Base-by-base conservation (phyloP, 2,329 filamentous ascomycete genomes). In the Thermoascus crustaceus region DNA sequence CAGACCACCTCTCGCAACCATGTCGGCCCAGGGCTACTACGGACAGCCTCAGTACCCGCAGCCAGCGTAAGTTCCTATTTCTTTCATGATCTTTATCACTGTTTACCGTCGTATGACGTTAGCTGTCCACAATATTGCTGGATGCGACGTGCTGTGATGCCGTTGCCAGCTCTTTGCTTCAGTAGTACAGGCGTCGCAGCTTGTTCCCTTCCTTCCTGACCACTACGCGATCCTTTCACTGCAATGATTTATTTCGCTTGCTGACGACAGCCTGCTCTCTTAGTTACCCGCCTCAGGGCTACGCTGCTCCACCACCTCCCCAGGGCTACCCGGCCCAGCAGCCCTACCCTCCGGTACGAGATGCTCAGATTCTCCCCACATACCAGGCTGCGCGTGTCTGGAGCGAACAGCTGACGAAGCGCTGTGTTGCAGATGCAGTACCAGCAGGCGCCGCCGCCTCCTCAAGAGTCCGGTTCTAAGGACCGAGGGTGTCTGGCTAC, bases 401-500 rank as follows among this genome's bases (percentile, higher is more conserved):
- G 5, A 3, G 11, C 7, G 8, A 18, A 14, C 23, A 24, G 16
- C 8, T 33, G n/a, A 39, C 19, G 22, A 34, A 8, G 11, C 11
- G 22, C 4, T 11, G 11, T 22, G 26, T 31, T 32, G 25, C 40
- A 63, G 51, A 67, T 66, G 63, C 58, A 68, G 51, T 71, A 72
- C 48, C 71, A 73, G 48, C 69, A 72, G 47, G 64, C 56, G 3
- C 63, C 61, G 14, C 67, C 67, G 21, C 55, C 59, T 14, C 26
- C 37, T 14, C 32, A 68, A 49, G 67, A 69, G 52, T n/a, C n/a
- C n/a, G n/a, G n/a, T n/a, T n/a, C n/a, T n/a, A 69, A 69, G 49
- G 64, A 66, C 42, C 55, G 63, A 23, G 71, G 72, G 31, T 76
- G 72, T 45, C 55, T 76, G 35, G 58, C 54, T 30, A 61, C 68